Base-by-base conservation (phyloP, 495 filamentous ascomycete genomes). In the Aspergillus indologenus region DNA sequence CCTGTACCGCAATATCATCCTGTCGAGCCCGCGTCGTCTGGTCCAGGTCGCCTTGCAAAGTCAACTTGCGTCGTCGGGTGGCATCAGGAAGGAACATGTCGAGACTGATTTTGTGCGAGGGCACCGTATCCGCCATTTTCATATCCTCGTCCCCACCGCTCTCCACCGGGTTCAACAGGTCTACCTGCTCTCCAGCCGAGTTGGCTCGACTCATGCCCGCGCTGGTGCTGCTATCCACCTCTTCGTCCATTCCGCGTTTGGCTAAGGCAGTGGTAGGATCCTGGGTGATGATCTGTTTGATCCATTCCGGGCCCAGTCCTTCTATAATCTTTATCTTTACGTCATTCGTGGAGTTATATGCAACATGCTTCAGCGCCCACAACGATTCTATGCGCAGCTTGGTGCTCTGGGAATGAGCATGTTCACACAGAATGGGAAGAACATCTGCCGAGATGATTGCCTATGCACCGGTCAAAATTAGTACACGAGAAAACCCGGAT, bases 361-460 rank as follows among this genome's bases (percentile, higher is more conserved):
- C 87, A 26, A 96, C 73, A 71, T 96, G 90, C 65, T 97, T 98
- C 48, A 98, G 77, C 19, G 91, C 91, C 94, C 94, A 98, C 11
- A 98, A 71, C 9, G 91, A 89, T 60, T 91, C 89, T 14, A 94
- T 78, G 47, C 89, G 82, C 44, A 98, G 71, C 22, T 83, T 84
- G 6, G 85, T 78, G 65, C 90, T 87, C 55, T 81, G 74, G 3
- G 89, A 91, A 69, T 88, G 89, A 0, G 92, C 91, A 67, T 96
- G 90, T 64, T 90, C 84, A 62, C 91, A 96, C 5, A 98, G 73
- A 5, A 87, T 81, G 52, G 86, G 86, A 45, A 96, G 74, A 11
- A 91, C 83, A n/a, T 91, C 91, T 12, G 80, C 84, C 21, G 89
- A 82, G 15, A 92, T 75, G 29, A 97, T 87, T 17, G 81, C 75